phyloP scores from a whole-genome alignment of 768 basidiomycete species.

The Paxillus ammoniavirescens region DNA sequence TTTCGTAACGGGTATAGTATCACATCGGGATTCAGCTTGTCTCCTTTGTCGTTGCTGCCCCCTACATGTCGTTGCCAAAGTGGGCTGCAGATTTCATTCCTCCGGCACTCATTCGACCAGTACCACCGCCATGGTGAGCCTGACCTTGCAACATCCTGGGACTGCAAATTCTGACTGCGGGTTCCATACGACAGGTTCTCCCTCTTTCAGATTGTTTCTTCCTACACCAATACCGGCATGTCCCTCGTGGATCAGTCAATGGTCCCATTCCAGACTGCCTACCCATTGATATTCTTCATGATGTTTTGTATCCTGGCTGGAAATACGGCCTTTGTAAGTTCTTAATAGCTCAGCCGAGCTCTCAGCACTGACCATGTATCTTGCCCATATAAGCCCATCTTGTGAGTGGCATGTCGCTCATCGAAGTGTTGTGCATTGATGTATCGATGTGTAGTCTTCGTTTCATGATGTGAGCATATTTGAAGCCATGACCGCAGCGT shows the following conservation, averaged over 20 bases:
- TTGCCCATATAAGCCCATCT: constrained; percentile 60
- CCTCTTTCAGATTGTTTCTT: constrained; percentile 78
- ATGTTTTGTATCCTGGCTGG: constrained; percentile 82
- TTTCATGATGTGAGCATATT: constrained; percentile 67
- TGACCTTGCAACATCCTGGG: not conserved
- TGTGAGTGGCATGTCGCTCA: constrained; percentile 52
- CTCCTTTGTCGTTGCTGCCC: constrained; percentile 71
- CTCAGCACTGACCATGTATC: not conserved
- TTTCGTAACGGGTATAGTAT: constrained; percentile 52
- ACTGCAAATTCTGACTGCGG: not conserved
- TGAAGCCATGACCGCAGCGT: not conserved
- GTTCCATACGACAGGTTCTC: constrained; percentile 60
- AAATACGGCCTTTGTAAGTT: constrained; percentile 89
- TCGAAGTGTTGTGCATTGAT: not conserved
- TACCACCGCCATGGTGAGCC: constrained; percentile 65
- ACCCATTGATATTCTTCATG: constrained; percentile 74
- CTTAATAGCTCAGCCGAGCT: not conserved
- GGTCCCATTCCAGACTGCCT: constrained; percentile 87
- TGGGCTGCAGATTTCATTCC: constrained; percentile 64
- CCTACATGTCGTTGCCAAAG: constrained; percentile 63
- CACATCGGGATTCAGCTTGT: constrained; percentile 69
- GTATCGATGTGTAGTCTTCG: constrained; percentile 54
- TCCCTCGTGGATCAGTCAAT: constrained; percentile 88
- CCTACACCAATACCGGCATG: constrained; percentile 87
- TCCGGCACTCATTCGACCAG: constrained; percentile 52